These are phyloP conservation scores for Starmerella vitae DNA, from an alignment of 805 yeast species.

Conservation along the genomic window DNA sequence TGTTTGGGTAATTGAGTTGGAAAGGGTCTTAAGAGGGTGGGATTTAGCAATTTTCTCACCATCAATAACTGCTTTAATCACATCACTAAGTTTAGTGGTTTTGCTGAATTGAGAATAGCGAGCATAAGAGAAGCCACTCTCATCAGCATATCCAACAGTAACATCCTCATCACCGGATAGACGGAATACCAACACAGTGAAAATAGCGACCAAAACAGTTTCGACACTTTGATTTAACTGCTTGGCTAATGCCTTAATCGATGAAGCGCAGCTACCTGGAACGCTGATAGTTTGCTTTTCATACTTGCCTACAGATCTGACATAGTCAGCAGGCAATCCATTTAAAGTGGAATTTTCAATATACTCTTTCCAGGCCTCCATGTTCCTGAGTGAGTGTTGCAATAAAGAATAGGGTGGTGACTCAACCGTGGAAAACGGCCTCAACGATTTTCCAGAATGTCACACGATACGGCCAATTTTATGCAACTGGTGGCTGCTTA, in stretches of 20 bases:
- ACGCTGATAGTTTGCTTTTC: constrained; percentile 45
- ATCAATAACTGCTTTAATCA: constrained; percentile 35
- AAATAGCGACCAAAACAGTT: constrained; percentile 46
- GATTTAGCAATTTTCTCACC: constrained; percentile 27
- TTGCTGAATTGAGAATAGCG: constrained; percentile 39
- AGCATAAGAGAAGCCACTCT: constrained; percentile 22
- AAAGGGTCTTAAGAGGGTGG: constrained; percentile 26
- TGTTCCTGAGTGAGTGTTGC: background rate
- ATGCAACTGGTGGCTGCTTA: too few species aligned
- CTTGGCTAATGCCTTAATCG: constrained; percentile 16
- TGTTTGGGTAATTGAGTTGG: background rate
- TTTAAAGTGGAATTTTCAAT: constrained; percentile 53
- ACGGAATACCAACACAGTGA: constrained; percentile 59
- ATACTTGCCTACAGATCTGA: constrained; percentile 50
- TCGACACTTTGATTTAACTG: constrained; percentile 30
- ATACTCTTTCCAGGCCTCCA: constrained; percentile 14
- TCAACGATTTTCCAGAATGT: too few species aligned
- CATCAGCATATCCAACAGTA: constrained; percentile 59
- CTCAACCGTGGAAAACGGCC: too few species aligned
- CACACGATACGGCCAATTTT: too few species aligned
- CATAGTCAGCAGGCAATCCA: constrained; percentile 75
- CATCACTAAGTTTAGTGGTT: constrained; percentile 34
- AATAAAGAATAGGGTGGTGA: background rate
- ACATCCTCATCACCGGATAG: constrained; percentile 91
- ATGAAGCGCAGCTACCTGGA: constrained; percentile 17